phyloP scores from a whole-genome alignment of 768 basidiomycete genomes.

The Neoboletus subvelutipes region DNA sequence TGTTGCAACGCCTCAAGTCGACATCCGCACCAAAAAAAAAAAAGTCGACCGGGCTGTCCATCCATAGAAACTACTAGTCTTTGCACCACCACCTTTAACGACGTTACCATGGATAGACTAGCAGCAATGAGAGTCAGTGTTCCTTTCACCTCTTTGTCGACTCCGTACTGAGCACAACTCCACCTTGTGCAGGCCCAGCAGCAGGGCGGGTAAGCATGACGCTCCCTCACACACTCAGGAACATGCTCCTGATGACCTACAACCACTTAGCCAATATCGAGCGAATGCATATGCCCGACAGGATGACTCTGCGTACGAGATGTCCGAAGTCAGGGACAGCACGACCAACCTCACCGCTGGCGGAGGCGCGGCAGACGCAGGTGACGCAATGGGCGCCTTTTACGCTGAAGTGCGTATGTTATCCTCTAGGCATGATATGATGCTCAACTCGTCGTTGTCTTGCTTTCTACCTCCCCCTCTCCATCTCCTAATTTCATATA shows the following conservation, averaged over 20 bases:
- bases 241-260: background rate
- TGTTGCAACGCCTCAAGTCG: conserved; percentile 5
- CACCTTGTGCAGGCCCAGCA: conserved; percentile 57
- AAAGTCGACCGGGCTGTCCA: background rate
- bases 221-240: background rate
- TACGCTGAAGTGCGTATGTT: conserved; percentile 63
- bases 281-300: conserved; percentile 68
- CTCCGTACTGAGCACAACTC: conserved; percentile 6
- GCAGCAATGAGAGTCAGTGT: conserved; percentile 76
- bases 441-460: background rate
- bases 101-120: conserved; percentile 70
- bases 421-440: background rate
- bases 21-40: conserved; percentile 1
- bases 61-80: background rate
- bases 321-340: conserved; percentile 66
- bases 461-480: too few relatives aligned
- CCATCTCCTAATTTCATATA: background rate
- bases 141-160: background rate
- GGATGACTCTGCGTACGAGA: conserved; percentile 61
- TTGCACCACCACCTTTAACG: conserved; percentile 52
- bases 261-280: conserved; percentile 32
- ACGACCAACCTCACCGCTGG: conserved; percentile 46
- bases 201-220: conserved; percentile 49
- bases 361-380: conserved; percentile 38
- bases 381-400: conserved; percentile 65